Conservation (phyloP, 2,329 filamentous ascomycete species). For the Fusarium graminum region DNA sequence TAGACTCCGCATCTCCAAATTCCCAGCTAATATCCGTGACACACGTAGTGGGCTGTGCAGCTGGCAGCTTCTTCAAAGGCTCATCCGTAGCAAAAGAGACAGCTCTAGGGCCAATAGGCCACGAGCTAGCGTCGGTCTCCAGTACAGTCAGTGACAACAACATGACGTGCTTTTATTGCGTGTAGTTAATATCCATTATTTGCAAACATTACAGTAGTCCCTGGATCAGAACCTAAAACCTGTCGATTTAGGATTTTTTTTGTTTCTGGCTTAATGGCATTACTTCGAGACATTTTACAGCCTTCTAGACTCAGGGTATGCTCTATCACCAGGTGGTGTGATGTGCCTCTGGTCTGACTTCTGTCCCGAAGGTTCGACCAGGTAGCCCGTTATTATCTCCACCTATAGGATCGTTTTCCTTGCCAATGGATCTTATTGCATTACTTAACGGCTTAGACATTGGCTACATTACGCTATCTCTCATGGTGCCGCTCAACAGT, state of each 20-base stretch:
- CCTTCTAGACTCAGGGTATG: too few relatives aligned
- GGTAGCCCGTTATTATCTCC: too few relatives aligned
- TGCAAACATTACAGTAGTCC: not conserved
- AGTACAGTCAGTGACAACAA: conserved; percentile 6
- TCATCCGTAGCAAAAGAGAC: not conserved
- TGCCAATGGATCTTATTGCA: not conserved
- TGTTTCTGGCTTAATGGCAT: too few relatives aligned
- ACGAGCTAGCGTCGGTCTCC: conserved; percentile 1
- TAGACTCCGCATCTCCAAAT: not conserved
- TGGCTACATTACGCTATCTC: not conserved
- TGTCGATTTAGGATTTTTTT: too few relatives aligned
- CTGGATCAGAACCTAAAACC: too few relatives aligned
- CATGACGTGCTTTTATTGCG: conserved; percentile 11
- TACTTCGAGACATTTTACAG: too few relatives aligned
- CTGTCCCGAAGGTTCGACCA: too few relatives aligned
- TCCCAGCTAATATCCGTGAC: not conserved
- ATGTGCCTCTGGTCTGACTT: too few relatives aligned
- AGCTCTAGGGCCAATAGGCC: conserved; percentile 7
- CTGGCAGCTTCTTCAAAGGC: not conserved
- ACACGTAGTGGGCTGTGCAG: not conserved
- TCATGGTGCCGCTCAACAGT: not conserved
- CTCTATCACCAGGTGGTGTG: too few relatives aligned
- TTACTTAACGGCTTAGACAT: not conserved
- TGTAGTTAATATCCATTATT: not conserved
- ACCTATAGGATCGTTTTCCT: too few relatives aligned